A percentile compares a stretch with the other conserved stretches of the same genome.
Evolutionary conservation across 1,139 yeast species (phyloP).

Genomic region (Eremothecium cymbalariae): DNA sequence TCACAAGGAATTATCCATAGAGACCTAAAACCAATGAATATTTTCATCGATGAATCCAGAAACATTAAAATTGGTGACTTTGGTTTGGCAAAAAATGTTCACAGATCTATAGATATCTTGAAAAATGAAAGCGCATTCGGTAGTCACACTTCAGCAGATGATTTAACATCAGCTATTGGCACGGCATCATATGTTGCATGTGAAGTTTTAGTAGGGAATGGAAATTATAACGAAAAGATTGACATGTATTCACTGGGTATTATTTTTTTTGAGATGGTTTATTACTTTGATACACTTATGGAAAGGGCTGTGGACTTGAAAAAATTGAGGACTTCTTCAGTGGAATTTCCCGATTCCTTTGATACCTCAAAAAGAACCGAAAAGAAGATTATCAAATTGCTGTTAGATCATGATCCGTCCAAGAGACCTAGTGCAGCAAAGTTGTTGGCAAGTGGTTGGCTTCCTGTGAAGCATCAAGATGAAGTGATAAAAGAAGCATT

Average conservation of each 20-base stretch:
- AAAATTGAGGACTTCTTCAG: conserved; percentile 47
- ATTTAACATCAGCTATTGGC: conserved; percentile 85
- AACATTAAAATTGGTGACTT: conserved; percentile 94
- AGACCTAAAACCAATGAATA: conserved; percentile 91
- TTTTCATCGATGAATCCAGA: conserved; percentile 83
- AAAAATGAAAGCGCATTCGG: conserved; percentile 31
- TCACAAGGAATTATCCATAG: conserved; percentile 91
- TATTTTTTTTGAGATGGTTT: conserved; percentile 92
- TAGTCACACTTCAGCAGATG: conserved; percentile 42
- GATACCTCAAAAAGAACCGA: conserved; percentile 47
- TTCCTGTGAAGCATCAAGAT: conserved; percentile 87
- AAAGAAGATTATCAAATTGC: conserved; percentile 51
- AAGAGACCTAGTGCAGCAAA: conserved; percentile 73
- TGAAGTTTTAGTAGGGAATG: conserved; percentile 65
- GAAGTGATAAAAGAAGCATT: conserved; percentile 82
- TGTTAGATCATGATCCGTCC: conserved; percentile 71
- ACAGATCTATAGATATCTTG: conserved; percentile 36
- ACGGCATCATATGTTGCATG: conserved; percentile 88
- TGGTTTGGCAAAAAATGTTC: conserved; percentile 85
- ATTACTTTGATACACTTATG: conserved; percentile 78
- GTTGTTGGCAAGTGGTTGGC: conserved; percentile 66
- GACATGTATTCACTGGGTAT: conserved; percentile 94
- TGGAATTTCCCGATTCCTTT: conserved; percentile 64
- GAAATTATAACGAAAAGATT: conserved; percentile 80
- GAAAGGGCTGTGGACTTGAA: conserved; percentile 71